phyloP scores from a whole-genome alignment of 139 green algal genomes.

The Diplosphaera chodatii region DNA sequence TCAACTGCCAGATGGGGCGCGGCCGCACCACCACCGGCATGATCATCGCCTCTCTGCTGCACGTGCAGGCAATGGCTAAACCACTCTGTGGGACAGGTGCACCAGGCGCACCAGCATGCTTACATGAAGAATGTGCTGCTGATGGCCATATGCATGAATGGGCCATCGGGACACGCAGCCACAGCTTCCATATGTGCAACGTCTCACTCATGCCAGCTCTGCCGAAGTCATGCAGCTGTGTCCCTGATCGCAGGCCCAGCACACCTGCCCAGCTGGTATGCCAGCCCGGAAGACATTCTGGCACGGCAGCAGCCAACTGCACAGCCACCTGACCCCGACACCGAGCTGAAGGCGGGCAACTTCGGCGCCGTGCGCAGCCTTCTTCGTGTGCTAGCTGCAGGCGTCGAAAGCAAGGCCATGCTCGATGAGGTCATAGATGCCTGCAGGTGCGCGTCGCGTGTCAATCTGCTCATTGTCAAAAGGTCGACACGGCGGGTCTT shows the following conservation, averaged over 20 bases:
- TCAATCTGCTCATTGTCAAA: too few relatives aligned
- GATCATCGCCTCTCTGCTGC: slow-evolving; percentile 82
- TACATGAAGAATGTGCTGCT: too few relatives aligned
- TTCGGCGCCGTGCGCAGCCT: slow-evolving; percentile 78
- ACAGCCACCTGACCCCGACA: not conserved
- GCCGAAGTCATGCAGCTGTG: too few relatives aligned
- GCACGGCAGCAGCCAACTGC: not conserved
- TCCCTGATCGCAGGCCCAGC: not conserved
- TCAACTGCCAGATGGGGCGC: slow-evolving; percentile 97
- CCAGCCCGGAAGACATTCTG: not conserved
- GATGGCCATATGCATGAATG: too few relatives aligned
- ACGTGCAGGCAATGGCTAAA: slow-evolving; percentile 25
- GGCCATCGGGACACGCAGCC: too few relatives aligned
- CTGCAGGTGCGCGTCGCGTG: too few relatives aligned
- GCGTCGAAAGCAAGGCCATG: slow-evolving; percentile 29
- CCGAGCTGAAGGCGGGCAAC: slow-evolving; percentile 52
- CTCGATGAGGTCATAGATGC: slow-evolving; percentile 80
- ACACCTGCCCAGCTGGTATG: not conserved
- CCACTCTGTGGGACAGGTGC: not conserved
- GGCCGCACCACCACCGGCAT: slow-evolving; percentile 91
- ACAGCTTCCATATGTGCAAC: too few relatives aligned
- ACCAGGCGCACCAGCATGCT: too few relatives aligned
- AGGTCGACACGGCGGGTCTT: too few relatives aligned
- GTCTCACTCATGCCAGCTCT: too few relatives aligned
- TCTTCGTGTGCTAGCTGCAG: slow-evolving; percentile 63